Evolutionary conservation across 2,329 filamentous ascomycete species (phyloP).

Genomic region (Fusarium citri): DNA sequence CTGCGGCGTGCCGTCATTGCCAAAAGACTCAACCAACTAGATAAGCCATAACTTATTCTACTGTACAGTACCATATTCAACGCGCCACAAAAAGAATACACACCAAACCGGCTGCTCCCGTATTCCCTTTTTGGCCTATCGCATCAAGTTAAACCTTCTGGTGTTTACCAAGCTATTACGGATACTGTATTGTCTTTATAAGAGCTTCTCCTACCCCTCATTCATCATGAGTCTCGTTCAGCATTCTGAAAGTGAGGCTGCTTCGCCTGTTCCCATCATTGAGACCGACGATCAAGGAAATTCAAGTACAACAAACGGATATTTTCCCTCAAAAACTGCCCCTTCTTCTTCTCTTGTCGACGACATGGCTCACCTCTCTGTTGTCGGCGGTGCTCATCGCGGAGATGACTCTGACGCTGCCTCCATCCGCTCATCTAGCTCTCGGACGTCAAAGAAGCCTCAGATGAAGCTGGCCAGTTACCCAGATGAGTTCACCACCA

Average conservation of each 20-base stretch:
- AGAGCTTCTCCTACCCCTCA: slow-evolving; percentile 31
- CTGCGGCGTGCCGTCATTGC: slow-evolving; percentile 38
- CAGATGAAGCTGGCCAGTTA: slow-evolving; percentile 63
- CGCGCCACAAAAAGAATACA: slow-evolving; percentile 17
- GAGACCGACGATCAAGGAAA: slow-evolving; percentile 48
- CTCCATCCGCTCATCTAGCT: slow-evolving; percentile 43
- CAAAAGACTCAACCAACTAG: slow-evolving; percentile 26
- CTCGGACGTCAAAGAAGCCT: slow-evolving; percentile 40
- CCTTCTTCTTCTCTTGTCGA: slow-evolving; percentile 33
- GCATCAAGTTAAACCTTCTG: slow-evolving; percentile 3
- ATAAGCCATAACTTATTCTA: background rate
- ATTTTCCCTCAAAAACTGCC: slow-evolving; percentile 36
- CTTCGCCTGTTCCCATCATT: slow-evolving; percentile 46
- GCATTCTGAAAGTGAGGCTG: slow-evolving; percentile 36
- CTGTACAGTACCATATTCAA: background rate
- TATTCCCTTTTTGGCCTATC: slow-evolving; percentile 19
- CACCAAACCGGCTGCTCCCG: slow-evolving; percentile 26
- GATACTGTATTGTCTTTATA: background rate
- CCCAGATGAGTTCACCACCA: slow-evolving; percentile 74
- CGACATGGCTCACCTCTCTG: slow-evolving; percentile 64
- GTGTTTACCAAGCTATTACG: background rate
- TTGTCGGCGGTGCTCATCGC: slow-evolving; percentile 54
- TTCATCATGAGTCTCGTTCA: slow-evolving; percentile 43
- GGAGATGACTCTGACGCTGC: slow-evolving; percentile 46
- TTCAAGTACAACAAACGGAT: slow-evolving; percentile 47